These are phyloP conservation scores for Stachybotrys echinatus DNA, from an alignment of 2,329 filamentous ascomycete genomes.

Conservation along the genomic window DNA sequence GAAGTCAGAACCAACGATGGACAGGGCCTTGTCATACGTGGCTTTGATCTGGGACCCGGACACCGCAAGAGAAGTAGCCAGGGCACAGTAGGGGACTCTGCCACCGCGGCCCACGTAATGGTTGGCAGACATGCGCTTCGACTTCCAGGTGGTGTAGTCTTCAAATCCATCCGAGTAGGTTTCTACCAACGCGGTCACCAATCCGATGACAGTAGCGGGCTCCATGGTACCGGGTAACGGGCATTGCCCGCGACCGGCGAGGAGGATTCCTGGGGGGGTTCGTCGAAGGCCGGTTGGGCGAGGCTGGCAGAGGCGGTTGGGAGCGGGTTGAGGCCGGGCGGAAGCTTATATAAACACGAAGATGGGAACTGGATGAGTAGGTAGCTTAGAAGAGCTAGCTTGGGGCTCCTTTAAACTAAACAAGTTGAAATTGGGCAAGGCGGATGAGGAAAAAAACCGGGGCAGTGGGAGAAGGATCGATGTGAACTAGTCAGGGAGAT, in stretches of 20 bases:
- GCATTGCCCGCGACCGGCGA: not conserved
- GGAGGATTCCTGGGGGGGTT: not conserved
- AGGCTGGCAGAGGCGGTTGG: not conserved
- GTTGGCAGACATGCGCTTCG: slow-evolving; percentile 23
- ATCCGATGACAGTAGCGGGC: slow-evolving; percentile 13
- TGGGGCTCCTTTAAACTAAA: too few species aligned
- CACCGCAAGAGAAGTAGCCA: slow-evolving; percentile 26
- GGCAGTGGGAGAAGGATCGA: not conserved
- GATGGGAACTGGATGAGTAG: not conserved
- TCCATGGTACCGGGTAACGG: slow-evolving; percentile 7
- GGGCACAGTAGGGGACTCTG: slow-evolving; percentile 20
- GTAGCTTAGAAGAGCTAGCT: too few species aligned
- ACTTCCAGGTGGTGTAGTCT: slow-evolving; percentile 29
- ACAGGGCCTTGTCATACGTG: slow-evolving; percentile 24
- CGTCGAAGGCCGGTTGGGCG: not conserved
- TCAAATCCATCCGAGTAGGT: slow-evolving; percentile 10
- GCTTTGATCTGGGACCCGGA: slow-evolving; percentile 24
- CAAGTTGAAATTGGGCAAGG: too few species aligned
- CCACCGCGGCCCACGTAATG: slow-evolving; percentile 20
- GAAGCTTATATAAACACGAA: not conserved
- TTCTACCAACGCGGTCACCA: slow-evolving; percentile 10
- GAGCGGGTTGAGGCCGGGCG: not conserved
- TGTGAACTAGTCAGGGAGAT: not conserved
- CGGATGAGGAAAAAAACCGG: too few species aligned
- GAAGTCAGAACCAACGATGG: slow-evolving; percentile 28